Evolutionary conservation across 495 filamentous ascomycete species (phyloP), one percentile per base, ranked within the genome.

Genomic region (Aspergillus avenaceus): DNA sequence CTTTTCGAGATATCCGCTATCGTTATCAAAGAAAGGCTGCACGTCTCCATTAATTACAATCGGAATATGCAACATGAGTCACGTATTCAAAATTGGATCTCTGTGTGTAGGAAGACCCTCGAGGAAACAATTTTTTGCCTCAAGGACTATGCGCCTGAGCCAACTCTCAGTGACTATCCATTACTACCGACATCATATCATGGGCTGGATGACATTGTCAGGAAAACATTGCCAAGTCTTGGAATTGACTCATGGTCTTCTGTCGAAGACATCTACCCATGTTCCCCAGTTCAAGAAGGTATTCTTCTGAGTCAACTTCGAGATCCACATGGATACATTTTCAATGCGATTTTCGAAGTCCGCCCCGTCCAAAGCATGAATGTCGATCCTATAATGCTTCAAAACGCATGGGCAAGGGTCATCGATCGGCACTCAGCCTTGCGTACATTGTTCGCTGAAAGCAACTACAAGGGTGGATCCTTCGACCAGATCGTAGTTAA

Each of bases 281-380:
- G 78, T 45, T 84, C 84, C 0, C 76, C 82, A 0, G 80, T 82
- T 29, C 85, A 89, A 52, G 78, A 86, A 50, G 83, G 79, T 37
- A 77, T 88, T 4, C 63, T 89, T 13, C 77, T 85, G 45, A 84
- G 80, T 46, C 83, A 87, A 28, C 69, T 78, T 12, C 78, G 74
- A 22, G 69, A 78, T 34, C 65, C 73, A 11, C 60, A 58, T 23
- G 59, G 64, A 1, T 82, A 81, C 56, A 66, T 72, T 48, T 74
- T 74, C 51, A 65, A 72, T 50, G 66, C 66, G 3, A 64, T 77
- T 5, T 77, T 75, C 14, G 74, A 79, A 32, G 66, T 78, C 18
- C 54, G 32, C 12, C 21, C 26, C 14, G 18, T 25, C 31, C 66
- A 66, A 22, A 26, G 61, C 9, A 45, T 53, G 26, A 42, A 21